Evolutionary conservation across 768 basidiomycete species (phyloP), one percentile per base, ranked within the genome.

Genomic region (Rhizopogon rudus): DNA sequence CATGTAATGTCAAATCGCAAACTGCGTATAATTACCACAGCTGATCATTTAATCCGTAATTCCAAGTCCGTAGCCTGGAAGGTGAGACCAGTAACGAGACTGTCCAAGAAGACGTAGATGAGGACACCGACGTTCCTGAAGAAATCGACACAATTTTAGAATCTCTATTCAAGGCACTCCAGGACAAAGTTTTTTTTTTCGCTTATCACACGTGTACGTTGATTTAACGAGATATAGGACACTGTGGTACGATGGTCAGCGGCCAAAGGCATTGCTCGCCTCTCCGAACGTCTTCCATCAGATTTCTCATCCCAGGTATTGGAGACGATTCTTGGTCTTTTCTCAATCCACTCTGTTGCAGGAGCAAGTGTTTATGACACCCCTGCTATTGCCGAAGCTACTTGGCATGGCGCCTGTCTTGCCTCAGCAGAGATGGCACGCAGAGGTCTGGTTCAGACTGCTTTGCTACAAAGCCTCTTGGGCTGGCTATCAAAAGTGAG

Each of bases 321-420:
- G 3, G 86, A 89, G 51, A 91, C 84, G 5, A 73, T 93, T 35
- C 73, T 94, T 57, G 78, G 75, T 0, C 73, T 93, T n/a, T 97
- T 94, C 67, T 71, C 78, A 6, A 84, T 89, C 48, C 91, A 91
- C 65, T 85, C 84, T 22, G 69, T 85, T 8, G 80, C 78, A 22
- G 83, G 79, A 7, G 82, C 83, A 13, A 80, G 73, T 55, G 64
- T 88, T 43, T 87, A 87, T 62, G 88, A 89, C 64, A 76, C 91
- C 62, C 84, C 87, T 37, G 77, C 88, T 9, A 74, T 86, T 48
- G 89, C 93, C 28, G 94, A 98, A 70, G 78, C 80, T 57, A 90
- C 89, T 51, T 97, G 95, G 93, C 97, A 99, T 71, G 97, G 97
- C 5, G 88, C 92, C 12, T 93, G 87, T 66, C 77, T 98, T 33